phyloP scores from a whole-genome alignment of 805 yeast genomes.

The Candida ficus region DNA sequence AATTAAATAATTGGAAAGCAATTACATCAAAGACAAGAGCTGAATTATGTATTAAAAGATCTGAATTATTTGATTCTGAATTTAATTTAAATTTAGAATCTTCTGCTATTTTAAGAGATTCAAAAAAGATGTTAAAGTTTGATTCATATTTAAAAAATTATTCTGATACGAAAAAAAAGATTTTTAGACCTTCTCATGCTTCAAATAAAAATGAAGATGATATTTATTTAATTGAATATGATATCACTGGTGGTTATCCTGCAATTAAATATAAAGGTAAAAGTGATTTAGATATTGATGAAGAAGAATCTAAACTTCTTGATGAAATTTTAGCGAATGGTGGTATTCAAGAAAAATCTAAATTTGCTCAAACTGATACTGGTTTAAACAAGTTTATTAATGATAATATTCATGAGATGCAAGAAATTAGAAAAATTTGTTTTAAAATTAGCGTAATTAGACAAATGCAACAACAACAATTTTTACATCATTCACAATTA shows the following conservation, averaged over 20 bases:
- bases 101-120: conserved; percentile 62
- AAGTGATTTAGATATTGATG: conserved; percentile 40
- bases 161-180: conserved; percentile 29
- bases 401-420: conserved; percentile 72
- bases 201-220: conserved; percentile 30
- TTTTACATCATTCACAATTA: conserved; percentile 68
- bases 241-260: conserved; percentile 77
- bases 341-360: conserved; percentile 29
- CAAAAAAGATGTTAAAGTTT: conserved; percentile 61
- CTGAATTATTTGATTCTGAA: conserved; percentile 56
- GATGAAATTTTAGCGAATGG: conserved; percentile 34
- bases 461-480: conserved; percentile 83
- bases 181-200: conserved; percentile 13
- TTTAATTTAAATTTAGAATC: conserved; percentile 55
- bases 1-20: conserved; percentile 79
- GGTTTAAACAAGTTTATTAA: conserved; percentile 61
- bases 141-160: conserved; percentile 28
- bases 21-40: conserved; percentile 76
- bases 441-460: conserved; percentile 83
- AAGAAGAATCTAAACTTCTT: conserved; percentile 39
- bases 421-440: conserved; percentile 81
- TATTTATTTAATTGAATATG: conserved; percentile 75
- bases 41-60: conserved; percentile 63
- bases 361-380: conserved; percentile 36
- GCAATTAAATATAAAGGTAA: conserved; percentile 50